Base-by-base conservation (phyloP, 768 basidiomycete genomes). In the Jaapia argillacea region DNA sequence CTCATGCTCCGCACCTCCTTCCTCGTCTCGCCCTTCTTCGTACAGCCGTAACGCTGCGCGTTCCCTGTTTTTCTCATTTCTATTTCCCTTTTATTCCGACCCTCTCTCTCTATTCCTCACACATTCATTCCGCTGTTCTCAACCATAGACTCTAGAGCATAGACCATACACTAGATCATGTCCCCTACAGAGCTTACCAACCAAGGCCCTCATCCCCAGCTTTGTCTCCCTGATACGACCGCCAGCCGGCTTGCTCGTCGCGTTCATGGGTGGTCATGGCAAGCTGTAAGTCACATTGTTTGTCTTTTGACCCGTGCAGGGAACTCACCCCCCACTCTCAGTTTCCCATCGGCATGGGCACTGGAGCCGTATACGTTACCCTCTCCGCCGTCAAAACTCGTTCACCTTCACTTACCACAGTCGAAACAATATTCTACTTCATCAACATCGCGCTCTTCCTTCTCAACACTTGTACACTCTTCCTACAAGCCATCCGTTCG, bases 211-310 rank as follows among this genome's bases (percentile, higher is more conserved):
- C 28, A 16, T 16, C 10, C 28, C 10, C 28, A 16, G 10, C 28
- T 16, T 33, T 16, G 28, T 10, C 28, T 33, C 10, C 28, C 28
- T 10, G 10, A 10, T 10, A 33, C 28, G 28, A 10, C 28, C 28
- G 68, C 64, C 38, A 62, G 61, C 48, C 31, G 54, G 12, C 50
- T 70, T 18, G 67, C 66, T 13, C 54, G 66, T 24, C 61, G 70
- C n/a, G 68, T 72, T 36, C 70, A 72, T 54, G 68, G 70, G 36
- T 71, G 70, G 70, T 62, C 66, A 31, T 71, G 71, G 70, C 69
- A 72, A 54, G 69, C 68, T 42, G 70, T 72, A 51, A 24, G 68
- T 61, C 10, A 33, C 25, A n/a, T n/a, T n/a, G n/a, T n/a, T n/a
- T n/a, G n/a, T n/a, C 18, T 16, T 20, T 21, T 10, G n/a, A 26